Evolutionary conservation across 345 rosid genomes (phyloP), one percentile per base, ranked within the genome.

Genomic region (Excoecaria agallocha): DNA sequence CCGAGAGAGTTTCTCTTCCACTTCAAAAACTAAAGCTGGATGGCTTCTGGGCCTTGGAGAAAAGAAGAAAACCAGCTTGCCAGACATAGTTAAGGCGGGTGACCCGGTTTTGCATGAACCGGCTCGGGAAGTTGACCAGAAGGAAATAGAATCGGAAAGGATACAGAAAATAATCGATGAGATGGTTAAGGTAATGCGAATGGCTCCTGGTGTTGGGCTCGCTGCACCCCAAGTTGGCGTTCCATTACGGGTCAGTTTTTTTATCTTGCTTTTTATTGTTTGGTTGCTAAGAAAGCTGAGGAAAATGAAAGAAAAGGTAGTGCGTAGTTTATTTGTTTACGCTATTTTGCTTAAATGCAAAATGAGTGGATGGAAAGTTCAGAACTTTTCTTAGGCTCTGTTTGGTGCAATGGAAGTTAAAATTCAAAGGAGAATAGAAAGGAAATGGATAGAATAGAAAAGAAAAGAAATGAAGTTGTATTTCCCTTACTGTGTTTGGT

Each of bases 191-290:
- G 90, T 71, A 7, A 89, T 92, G 97, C 83, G 94, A 76, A 77
- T 71, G 62, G 94, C 93, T 72, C 98, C 96, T 61, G 96, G 97
- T n/a, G 96, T 90, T 79, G 97, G 98, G 2, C 91, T 94, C 15
- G 97, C 97, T 68, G 96, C 98, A 73, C 97, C 98, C 68, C 96
- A 92, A 75, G 89, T 94, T 79, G 97, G 98, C 57, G 39, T 92
- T 74, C 95, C 98, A 25, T 82, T 89, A 24, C 82, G 82, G 81
- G 97, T 91, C 25, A 38, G 79, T 72, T 56, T 3, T n/a, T 35
- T 15, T 54, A 37, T 66, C 2, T 35, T n/a, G 10, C n/a, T 72
- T 72, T 35, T 63, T 3, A 51, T n/a, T 38, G 50, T 41, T 72
- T 59, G 12, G 69, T 51, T 46, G n/a, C 12, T 50, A 15, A 25